Base-by-base conservation (phyloP, 352 stramenopile species). In the Phytophthora multivora region DNA sequence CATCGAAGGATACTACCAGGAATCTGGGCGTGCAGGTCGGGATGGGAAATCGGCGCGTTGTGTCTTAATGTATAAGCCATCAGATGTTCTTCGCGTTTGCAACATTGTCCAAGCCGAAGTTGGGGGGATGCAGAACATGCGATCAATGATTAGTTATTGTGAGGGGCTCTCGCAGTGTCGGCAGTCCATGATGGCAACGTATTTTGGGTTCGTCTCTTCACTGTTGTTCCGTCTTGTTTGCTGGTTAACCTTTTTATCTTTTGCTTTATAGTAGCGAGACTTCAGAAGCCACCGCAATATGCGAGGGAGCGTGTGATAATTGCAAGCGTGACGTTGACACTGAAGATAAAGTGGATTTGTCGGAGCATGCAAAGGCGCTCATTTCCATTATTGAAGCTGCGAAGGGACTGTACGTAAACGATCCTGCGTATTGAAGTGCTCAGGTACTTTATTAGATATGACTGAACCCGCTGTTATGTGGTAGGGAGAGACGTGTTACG, bases 1-100 rank as follows among this genome's bases (percentile, higher is more conserved):
- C 8, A 71, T 99, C 35, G 97, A 99, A 78, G 96, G 90, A 0
- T 99, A 99, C 64, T 99, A 98, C 63, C 97, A 99, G 76, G 96
- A 99, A 77, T 96, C 88, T 12, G 97, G 97, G 6, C 79, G 97
- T 43, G 97, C 93, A 38, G 97, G 97, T 36, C 83, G 97, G 28
- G 97, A 99, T 75, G 97, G 97, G 7, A 66, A 93, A 1, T 63
- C 88, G 11, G 76, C 86, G 6, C 76, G 89, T n/a, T 98, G 93
- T 62, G 71, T 97, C 8, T 57, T 98, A 23, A 86, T 96, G 68
- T 98, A 97, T 54, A 75, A 73, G 10, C 54, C 74, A 0, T 79
- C 75, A 10, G 93, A 98, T 60, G 88, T 93, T 2, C 54, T 86
- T 21, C 79, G 78, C n/a, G 82, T 93, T 4, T 80, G 70, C 38